Evolutionary conservation across 2,329 filamentous ascomycete species (phyloP).

Genomic region (Colletotrichum sp.): DNA sequence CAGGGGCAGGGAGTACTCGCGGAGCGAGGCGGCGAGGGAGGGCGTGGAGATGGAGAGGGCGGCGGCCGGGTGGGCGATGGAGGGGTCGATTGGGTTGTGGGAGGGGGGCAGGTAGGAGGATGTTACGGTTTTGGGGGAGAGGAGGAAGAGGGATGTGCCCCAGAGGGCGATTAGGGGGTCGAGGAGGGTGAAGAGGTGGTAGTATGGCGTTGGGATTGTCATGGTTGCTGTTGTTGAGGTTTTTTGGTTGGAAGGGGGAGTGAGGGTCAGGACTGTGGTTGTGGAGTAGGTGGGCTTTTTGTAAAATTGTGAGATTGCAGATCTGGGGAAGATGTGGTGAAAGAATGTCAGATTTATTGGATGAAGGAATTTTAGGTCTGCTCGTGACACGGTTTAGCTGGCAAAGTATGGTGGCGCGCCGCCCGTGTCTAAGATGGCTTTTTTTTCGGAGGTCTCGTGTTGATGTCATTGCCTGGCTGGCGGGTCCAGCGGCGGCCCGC

Average conservation of each 20-base stretch:
- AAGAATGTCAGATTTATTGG: background rate
- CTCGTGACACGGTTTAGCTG: background rate
- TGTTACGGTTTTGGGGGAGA: background rate
- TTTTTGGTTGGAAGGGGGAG: background rate
- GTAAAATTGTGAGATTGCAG: background rate
- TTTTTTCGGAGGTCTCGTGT: background rate
- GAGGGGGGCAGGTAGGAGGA: background rate
- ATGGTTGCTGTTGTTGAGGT: background rate
- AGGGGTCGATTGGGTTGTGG: background rate
- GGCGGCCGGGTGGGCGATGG: background rate
- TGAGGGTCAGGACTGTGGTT: background rate
- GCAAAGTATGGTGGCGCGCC: background rate
- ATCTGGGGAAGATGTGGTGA: background rate
- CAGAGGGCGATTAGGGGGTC: constrained; percentile 9
- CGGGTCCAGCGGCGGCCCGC: background rate
- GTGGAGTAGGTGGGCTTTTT: background rate
- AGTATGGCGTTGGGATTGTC: background rate
- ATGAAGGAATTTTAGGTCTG: background rate
- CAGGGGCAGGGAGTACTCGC: background rate
- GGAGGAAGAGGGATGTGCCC: constrained; percentile 5
- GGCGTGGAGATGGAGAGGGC: background rate
- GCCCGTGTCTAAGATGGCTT: background rate
- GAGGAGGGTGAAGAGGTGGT: background rate
- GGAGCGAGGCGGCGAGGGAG: background rate
- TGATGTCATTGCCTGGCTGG: background rate